Percentiles rank a stretch among this genome's conserved stretches.
Conservation (phyloP, 108 stramenopile species). For the Discostella pseudostelligera region DNA sequence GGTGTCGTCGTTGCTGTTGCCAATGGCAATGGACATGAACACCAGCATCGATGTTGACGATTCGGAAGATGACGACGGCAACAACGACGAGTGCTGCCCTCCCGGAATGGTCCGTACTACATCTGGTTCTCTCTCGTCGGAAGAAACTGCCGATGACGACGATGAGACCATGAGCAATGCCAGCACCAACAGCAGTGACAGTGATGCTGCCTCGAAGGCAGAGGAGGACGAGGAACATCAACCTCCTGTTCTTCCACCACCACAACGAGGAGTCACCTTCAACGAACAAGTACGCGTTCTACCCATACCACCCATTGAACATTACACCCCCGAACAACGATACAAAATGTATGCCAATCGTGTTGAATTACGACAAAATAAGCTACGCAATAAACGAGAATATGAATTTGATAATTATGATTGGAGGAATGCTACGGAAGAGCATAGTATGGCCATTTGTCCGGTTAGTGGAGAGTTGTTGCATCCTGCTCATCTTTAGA, state of each 20-base stretch:
- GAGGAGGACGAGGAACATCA: constrained; percentile 6
- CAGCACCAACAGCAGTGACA: constrained; percentile 3
- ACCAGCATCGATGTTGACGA: background rate
- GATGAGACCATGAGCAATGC: constrained; percentile 22
- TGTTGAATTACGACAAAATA: constrained; percentile 74
- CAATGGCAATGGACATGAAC: too few relatives aligned
- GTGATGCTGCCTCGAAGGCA: background rate
- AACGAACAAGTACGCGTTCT: constrained; percentile 69
- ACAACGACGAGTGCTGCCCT: too few relatives aligned
- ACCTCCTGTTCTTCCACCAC: background rate
- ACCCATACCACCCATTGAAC: constrained; percentile 78
- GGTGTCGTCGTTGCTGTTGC: too few relatives aligned
- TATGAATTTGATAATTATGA: constrained; percentile 83
- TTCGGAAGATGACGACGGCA: background rate
- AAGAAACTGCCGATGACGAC: background rate
- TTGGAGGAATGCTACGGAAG: constrained; percentile 85
- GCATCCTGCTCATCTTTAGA: constrained; percentile 65
- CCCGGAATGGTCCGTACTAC: constrained; percentile 17
- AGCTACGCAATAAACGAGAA: constrained; percentile 74
- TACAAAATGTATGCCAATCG: constrained; percentile 79
- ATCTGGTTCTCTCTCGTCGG: constrained; percentile 17
- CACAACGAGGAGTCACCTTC: constrained; percentile 23
- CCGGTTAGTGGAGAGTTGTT: constrained; percentile 71
- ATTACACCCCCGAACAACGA: constrained; percentile 75
- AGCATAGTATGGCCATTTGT: constrained; percentile 84